Evolutionary conservation across 2,329 filamentous ascomycete genomes (phyloP).

Genomic region (Hortaea werneckii): DNA sequence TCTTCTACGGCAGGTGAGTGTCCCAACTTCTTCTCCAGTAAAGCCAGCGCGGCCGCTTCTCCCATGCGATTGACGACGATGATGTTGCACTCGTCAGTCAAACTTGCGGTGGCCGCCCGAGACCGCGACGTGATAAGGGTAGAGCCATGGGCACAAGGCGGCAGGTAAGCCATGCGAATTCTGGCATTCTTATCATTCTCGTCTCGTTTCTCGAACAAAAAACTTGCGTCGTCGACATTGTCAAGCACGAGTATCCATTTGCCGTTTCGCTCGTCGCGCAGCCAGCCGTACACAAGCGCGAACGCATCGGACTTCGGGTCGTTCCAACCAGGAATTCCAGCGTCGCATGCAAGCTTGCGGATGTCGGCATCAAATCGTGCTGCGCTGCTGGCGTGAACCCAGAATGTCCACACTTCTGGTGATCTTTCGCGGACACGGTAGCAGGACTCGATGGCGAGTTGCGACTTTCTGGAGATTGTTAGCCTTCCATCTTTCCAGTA

Average conservation of each 20-base stretch:
- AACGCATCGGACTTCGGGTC: constrained; percentile 11
- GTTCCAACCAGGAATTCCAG: constrained; percentile 6
- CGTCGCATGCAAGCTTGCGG: constrained; percentile 6
- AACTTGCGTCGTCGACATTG: constrained; percentile 12
- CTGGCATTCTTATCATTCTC: not conserved
- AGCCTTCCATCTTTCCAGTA: too few species aligned
- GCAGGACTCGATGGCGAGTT: too few species aligned
- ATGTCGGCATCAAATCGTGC: constrained; percentile 13
- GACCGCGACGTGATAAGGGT: constrained; percentile 14
- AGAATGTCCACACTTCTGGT: too few species aligned
- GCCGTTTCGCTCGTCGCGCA: constrained; percentile 7
- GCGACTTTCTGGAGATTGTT: too few species aligned
- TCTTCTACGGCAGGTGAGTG: too few species aligned
- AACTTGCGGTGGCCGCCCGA: constrained; percentile 7
- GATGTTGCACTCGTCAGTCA: constrained; percentile 12
- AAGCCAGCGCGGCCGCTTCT: constrained; percentile 8
- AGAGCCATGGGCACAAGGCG: constrained; percentile 10
- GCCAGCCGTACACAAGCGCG: constrained; percentile 13
- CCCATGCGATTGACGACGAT: constrained; percentile 15
- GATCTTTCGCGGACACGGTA: too few species aligned
- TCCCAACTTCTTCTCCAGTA: constrained; percentile 16
- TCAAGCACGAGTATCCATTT: constrained; percentile 17
- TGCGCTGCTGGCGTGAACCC: constrained; percentile 14
- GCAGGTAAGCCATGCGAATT: not conserved
- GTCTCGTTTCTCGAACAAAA: constrained; percentile 4